These are phyloP conservation scores for Selenicereus undatus DNA, from an alignment of 148 eudicot species.

Conservation along the genomic window DNA sequence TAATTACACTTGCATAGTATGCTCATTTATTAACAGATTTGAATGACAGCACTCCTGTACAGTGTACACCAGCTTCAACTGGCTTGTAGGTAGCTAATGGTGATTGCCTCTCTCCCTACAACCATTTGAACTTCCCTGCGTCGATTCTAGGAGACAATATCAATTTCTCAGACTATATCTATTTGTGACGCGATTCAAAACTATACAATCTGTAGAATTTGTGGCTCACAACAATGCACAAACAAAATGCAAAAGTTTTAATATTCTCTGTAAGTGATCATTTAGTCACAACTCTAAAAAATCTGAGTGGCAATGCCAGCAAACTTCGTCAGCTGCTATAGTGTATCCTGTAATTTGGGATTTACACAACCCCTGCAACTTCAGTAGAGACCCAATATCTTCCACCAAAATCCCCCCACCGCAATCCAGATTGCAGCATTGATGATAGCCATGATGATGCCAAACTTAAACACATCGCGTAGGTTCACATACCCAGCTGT, in stretches of 20 bases:
- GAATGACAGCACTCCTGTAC: too few relatives aligned
- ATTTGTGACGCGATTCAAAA: not conserved
- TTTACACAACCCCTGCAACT: slow-evolving; percentile 16
- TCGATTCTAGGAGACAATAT: too few relatives aligned
- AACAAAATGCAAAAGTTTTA: slow-evolving; percentile 4
- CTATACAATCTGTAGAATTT: not conserved
- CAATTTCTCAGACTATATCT: too few relatives aligned
- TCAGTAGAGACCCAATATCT: slow-evolving; percentile 82
- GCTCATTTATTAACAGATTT: too few relatives aligned
- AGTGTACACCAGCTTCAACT: too few relatives aligned
- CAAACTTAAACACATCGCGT: slow-evolving; percentile 75
- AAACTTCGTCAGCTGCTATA: not conserved
- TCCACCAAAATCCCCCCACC: slow-evolving; percentile 89
- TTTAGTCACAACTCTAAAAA: slow-evolving; percentile 14
- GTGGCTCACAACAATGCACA: slow-evolving; percentile 4
- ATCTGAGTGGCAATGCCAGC: slow-evolving; percentile 14
- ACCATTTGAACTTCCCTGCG: too few relatives aligned
- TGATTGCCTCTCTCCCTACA: too few relatives aligned
- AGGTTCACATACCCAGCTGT: slow-evolving; percentile 96
- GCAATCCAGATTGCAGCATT: slow-evolving; percentile 68
- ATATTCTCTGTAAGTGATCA: not conserved
- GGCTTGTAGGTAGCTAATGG: too few relatives aligned
- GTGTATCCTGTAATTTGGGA: slow-evolving; percentile 11
- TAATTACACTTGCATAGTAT: too few relatives aligned
- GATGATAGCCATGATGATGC: slow-evolving; percentile 60